These are phyloP conservation scores for Leccinum colubrinum DNA, from an alignment of 1,284 basidiomycete genomes.

Conservation along the genomic window DNA sequence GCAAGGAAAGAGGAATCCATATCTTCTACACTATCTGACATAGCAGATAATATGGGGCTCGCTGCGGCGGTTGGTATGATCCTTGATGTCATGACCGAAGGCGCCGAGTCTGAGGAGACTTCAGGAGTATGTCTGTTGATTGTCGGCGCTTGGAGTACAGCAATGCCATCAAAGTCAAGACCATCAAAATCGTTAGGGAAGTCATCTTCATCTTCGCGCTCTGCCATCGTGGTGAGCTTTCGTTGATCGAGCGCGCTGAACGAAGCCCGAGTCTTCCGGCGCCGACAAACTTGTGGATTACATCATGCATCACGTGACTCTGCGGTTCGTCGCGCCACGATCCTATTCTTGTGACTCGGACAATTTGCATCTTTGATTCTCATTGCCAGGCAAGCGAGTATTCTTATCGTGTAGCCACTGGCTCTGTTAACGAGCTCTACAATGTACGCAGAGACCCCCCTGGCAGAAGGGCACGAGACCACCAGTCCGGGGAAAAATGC, in stretches of 20 bases:
- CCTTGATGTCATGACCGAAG: not conserved
- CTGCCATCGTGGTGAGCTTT: conserved; percentile 17
- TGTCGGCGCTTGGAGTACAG: conserved; percentile 36
- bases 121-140: not conserved
- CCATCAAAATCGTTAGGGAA: conserved; percentile 45
- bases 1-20: conserved; percentile 36
- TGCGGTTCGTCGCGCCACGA: not conserved
- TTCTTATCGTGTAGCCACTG: not conserved
- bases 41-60: conserved; percentile 22
- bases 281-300: not conserved
- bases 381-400: not conserved
- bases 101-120: not conserved
- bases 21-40: conserved; percentile 33
- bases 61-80: not conserved
- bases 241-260: not conserved
- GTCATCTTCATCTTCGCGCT: conserved; percentile 32
- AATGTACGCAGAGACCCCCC: not conserved
- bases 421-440: not conserved
- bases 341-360: not conserved
- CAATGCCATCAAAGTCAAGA: conserved; percentile 31
- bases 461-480: not conserved
- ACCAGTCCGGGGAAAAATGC: not conserved
- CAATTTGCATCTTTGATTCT: not conserved
- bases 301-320: conserved; percentile 8
- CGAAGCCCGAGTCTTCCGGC: not conserved